These are phyloP conservation scores for Dendryphion nanum DNA, from an alignment of 2,329 filamentous ascomycete species.

Conservation along the genomic window DNA sequence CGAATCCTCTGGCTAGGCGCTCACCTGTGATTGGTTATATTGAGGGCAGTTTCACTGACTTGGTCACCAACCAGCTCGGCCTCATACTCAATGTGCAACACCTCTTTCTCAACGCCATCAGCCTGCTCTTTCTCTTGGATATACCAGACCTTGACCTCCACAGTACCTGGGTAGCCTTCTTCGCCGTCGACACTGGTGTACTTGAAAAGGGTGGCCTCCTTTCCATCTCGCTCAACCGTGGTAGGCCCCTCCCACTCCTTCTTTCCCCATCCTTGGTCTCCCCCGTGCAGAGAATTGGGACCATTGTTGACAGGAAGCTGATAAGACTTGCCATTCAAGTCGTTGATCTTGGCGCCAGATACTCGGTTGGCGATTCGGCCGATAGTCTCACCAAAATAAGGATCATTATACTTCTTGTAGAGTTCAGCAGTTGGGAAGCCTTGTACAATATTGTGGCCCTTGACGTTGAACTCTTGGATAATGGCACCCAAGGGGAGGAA, in stretches of 20 bases:
- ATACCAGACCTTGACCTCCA: slow-evolving; percentile 77
- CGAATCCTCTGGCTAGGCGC: slow-evolving; percentile 15
- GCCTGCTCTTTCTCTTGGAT: slow-evolving; percentile 67
- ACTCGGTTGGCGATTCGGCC: slow-evolving; percentile 82
- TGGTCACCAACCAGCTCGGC: slow-evolving; percentile 72
- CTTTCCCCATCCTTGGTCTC: slow-evolving; percentile 75
- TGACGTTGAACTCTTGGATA: slow-evolving; percentile 77
- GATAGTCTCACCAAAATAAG: slow-evolving; percentile 92
- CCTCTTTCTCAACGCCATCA: slow-evolving; percentile 62
- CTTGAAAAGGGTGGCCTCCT: slow-evolving; percentile 47
- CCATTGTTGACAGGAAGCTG: slow-evolving; percentile 73
- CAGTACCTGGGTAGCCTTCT: slow-evolving; percentile 84
- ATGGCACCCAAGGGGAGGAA: slow-evolving; percentile 77
- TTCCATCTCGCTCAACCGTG: slow-evolving; percentile 51
- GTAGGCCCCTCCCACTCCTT: slow-evolving; percentile 71
- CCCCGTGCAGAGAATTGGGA: slow-evolving; percentile 61
- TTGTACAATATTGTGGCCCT: slow-evolving; percentile 81
- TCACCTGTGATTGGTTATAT: slow-evolving; percentile 93
- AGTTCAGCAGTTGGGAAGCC: slow-evolving; percentile 74
- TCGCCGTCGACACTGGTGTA: slow-evolving; percentile 75
- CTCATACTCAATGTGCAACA: slow-evolving; percentile 87
- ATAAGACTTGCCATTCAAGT: slow-evolving; percentile 71
- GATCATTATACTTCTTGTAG: slow-evolving; percentile 71
- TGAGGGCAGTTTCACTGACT: slow-evolving; percentile 85
- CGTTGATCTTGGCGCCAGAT: slow-evolving; percentile 66